Evolutionary conservation across 441 rosid species (phyloP).

Genomic region (Syzygium syzygioides): DNA sequence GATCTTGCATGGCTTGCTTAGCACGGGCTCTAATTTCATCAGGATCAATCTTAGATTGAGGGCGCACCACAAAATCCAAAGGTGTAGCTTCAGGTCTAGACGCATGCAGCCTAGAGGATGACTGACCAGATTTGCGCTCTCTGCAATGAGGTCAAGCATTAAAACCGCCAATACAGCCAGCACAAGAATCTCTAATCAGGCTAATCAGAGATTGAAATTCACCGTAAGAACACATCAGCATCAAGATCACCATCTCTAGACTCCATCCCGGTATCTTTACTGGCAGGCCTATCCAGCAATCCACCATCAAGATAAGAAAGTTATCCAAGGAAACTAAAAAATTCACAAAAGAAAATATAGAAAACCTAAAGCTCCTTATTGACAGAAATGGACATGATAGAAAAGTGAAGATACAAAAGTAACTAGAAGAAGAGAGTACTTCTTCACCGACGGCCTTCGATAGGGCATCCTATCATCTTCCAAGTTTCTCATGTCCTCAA

Average conservation of each 20-base stretch:
- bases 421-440: conserved; percentile 29
- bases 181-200: background rate
- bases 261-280: conserved; percentile 63
- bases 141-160: conserved; percentile 28
- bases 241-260: conserved; percentile 92
- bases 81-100: conserved; percentile 97
- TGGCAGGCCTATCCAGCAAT: conserved; percentile 46
- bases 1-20: conserved; percentile 79
- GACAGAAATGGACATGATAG: background rate
- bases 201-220: conserved; percentile 13
- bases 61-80: conserved; percentile 87
- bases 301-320: background rate
- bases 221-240: conserved; percentile 63
- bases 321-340: background rate
- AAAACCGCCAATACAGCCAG: background rate
- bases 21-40: conserved; percentile 82
- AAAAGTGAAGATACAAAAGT: background rate
- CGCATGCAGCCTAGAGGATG: conserved; percentile 60
- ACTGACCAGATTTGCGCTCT: conserved; percentile 64
- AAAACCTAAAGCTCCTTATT: background rate
- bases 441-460: conserved; percentile 70
- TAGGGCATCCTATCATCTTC: conserved; percentile 75
- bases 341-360: background rate
- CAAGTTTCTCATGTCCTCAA: conserved; percentile 79
- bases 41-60: conserved; percentile 91